These are phyloP conservation scores for Hymenoscyphus scutula DNA, from an alignment of 2,329 filamentous ascomycete genomes.

Conservation along the genomic window DNA sequence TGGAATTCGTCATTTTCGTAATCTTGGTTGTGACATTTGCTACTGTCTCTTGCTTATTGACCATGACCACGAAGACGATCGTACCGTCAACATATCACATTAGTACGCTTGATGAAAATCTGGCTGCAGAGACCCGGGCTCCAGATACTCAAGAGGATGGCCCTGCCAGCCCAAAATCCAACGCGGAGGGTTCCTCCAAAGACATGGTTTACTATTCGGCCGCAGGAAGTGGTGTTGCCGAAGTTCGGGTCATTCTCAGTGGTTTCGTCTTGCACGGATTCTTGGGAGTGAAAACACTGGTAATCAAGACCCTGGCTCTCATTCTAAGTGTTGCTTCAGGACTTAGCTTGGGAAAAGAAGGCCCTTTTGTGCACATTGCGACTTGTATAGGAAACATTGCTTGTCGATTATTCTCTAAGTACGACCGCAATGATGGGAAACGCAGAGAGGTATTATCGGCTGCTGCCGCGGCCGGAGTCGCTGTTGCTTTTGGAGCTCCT, in stretches of 20 bases:
- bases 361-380: slow-evolving; percentile 96
- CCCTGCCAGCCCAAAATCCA: slow-evolving; percentile 42
- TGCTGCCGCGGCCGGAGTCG: slow-evolving; percentile 85
- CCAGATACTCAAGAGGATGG: slow-evolving; percentile 43
- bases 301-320: slow-evolving; percentile 80
- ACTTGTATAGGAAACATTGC: slow-evolving; percentile 94
- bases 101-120: slow-evolving; percentile 87
- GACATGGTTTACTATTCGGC: slow-evolving; percentile 93
- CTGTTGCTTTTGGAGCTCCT: slow-evolving; percentile 91
- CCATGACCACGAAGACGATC: slow-evolving; percentile 87
- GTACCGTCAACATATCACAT: slow-evolving; percentile 86
- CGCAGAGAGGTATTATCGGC: slow-evolving; percentile 91
- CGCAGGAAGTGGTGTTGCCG: slow-evolving; percentile 91
- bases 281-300: slow-evolving; percentile 79
- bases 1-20: slow-evolving; percentile 78
- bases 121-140: slow-evolving; percentile 62
- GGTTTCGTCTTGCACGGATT: slow-evolving; percentile 97
- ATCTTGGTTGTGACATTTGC: slow-evolving; percentile 68
- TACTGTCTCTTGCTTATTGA: slow-evolving; percentile 71
- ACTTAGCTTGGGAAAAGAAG: slow-evolving; percentile 86
- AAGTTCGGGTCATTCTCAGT: slow-evolving; percentile 96
- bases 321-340: slow-evolving; percentile 90
- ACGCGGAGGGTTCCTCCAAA: slow-evolving; percentile 49
- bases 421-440: slow-evolving; percentile 91
- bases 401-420: slow-evolving; percentile 91